These are phyloP conservation scores for Trichoderma hamatum DNA, from an alignment of 2,329 filamentous ascomycete species.

Conservation along the genomic window DNA sequence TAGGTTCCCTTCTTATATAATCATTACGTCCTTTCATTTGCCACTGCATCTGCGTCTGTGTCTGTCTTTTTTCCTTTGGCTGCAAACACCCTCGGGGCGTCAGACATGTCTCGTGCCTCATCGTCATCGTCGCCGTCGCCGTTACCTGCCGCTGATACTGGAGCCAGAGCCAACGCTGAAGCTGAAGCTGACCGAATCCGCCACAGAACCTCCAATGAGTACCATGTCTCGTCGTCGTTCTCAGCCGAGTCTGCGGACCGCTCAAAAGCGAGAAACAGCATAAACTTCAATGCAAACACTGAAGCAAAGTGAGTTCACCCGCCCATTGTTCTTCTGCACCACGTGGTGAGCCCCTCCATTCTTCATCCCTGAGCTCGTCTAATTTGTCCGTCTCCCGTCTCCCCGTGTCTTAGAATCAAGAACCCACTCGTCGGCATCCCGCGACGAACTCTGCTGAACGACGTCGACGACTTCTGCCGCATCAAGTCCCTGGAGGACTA, in stretches of 20 bases:
- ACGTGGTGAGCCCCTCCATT: conserved; percentile 25
- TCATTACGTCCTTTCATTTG: not conserved
- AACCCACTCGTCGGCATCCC: conserved; percentile 58
- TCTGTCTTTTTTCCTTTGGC: not conserved
- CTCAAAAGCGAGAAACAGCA: conserved; percentile 38
- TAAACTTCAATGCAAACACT: conserved; percentile 51
- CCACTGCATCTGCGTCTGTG: not conserved
- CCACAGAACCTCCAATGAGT: conserved; percentile 34
- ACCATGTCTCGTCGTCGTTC: conserved; percentile 37
- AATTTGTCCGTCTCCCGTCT: conserved; percentile 4
- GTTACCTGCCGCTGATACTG: not conserved
- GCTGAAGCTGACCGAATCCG: conserved; percentile 21
- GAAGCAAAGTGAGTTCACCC: conserved; percentile 49
- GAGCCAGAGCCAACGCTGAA: not conserved
- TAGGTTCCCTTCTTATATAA: conserved; percentile 21
- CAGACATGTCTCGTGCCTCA: not conserved
- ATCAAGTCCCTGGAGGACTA: conserved; percentile 62
- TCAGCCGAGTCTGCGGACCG: conserved; percentile 43
- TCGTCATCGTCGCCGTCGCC: not conserved
- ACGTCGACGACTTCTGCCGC: conserved; percentile 65
- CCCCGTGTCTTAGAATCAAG: conserved; percentile 41
- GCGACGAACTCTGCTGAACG: conserved; percentile 51
- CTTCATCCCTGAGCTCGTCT: conserved; percentile 8
- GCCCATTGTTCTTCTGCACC: not conserved
- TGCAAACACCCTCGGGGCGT: not conserved